A percentile compares a stretch with the other conserved stretches of the same genome.
phyloP scores from a whole-genome alignment of 2,329 filamentous ascomycete genomes.

The Cladorrhinum sp. region DNA sequence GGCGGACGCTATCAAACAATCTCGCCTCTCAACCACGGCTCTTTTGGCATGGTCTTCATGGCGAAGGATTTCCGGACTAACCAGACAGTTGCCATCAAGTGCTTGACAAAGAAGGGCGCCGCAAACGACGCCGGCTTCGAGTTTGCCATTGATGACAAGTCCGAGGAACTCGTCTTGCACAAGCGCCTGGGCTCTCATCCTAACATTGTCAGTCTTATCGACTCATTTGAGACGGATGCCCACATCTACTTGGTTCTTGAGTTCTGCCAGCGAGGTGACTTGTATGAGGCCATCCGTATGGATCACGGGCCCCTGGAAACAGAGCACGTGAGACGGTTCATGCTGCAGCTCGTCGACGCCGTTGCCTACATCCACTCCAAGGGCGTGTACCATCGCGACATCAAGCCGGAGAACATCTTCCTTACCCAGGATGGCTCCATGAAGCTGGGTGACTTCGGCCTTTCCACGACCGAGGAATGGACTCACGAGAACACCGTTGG shows the following conservation, averaged over 20 bases:
- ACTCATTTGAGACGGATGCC: conserved; percentile 86
- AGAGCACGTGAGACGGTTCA: conserved; percentile 94
- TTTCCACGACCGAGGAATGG: conserved; percentile 87
- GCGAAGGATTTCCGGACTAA: conserved; percentile 76
- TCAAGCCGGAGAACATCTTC: conserved; percentile 99
- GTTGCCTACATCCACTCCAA: conserved; percentile 88
- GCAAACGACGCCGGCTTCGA: conserved; percentile 57
- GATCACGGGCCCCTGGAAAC: conserved; percentile 88
- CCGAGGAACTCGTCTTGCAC: conserved; percentile 78
- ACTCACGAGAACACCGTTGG: conserved; percentile 91
- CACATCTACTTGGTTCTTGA: conserved; percentile 93
- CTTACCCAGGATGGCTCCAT: conserved; percentile 79
- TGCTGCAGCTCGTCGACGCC: conserved; percentile 88
- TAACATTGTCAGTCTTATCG: conserved; percentile 89
- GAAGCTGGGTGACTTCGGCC: conserved; percentile 96
- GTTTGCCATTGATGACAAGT: conserved; percentile 76
- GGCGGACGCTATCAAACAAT: conserved; percentile 88
- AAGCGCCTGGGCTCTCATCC: conserved; percentile 73
- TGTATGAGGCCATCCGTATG: conserved; percentile 94
- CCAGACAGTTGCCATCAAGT: conserved; percentile 90
- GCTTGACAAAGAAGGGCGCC: conserved; percentile 77
- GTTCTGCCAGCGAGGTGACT: conserved; percentile 90
- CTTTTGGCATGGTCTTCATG: conserved; percentile 97
- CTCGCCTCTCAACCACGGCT: conserved; percentile 95
- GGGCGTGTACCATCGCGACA: conserved; percentile 93